Evolutionary conservation across 495 filamentous ascomycete genomes (phyloP).

Genomic region (Chaetomidium leptoderma): DNA sequence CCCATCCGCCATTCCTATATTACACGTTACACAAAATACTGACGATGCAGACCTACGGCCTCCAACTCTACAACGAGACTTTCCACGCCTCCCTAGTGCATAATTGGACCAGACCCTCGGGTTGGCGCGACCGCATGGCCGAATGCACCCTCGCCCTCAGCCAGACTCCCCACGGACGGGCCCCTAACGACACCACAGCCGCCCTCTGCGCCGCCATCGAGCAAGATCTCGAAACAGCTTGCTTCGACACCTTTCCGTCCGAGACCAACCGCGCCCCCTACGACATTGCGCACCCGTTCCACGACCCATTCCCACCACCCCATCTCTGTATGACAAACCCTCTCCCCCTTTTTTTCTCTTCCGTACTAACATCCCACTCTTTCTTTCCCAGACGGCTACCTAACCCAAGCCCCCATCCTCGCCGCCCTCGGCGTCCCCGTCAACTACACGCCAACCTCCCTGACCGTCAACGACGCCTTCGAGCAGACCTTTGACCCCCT

Average conservation of each 20-base stretch:
- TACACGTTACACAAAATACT: neutral
- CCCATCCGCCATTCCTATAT: no score
- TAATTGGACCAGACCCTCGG: neutral
- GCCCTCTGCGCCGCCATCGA: neutral
- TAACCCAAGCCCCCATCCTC: neutral
- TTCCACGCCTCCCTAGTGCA: neutral
- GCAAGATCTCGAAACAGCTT: neutral
- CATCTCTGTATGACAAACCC: no score
- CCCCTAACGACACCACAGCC: neutral
- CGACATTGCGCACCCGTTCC: neutral
- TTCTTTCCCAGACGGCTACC: no score
- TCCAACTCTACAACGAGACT: neutral
- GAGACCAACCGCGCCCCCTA: neutral
- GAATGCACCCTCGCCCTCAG: neutral
- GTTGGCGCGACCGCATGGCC: neutral
- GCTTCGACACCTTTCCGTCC: neutral
- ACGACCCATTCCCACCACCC: neutral
- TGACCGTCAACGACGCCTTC: neutral
- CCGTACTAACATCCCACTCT: no score
- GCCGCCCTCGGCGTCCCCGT: neutral
- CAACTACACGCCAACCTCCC: neutral
- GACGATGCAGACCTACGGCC: neutral
- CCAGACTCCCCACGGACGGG: neutral
- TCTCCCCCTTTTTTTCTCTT: no score
- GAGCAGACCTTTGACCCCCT: neutral